These are phyloP conservation scores for Solanum bulbocastanum DNA, from an alignment of 257 asterid genomes.

Conservation along the genomic window DNA sequence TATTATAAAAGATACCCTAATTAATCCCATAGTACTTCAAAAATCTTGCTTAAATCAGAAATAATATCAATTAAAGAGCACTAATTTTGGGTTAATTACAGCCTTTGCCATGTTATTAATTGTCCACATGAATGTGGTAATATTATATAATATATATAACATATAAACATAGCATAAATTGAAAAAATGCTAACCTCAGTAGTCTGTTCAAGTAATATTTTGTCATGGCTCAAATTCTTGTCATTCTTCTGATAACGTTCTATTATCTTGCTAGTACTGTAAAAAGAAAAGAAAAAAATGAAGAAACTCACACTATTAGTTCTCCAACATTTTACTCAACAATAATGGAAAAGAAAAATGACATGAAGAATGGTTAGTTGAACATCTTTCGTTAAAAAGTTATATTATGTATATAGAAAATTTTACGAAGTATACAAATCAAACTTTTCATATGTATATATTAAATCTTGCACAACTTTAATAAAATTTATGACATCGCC, in stretches of 20 bases:
- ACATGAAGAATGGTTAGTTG: not conserved
- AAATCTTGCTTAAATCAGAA: too few species aligned
- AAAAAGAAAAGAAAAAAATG: not conserved
- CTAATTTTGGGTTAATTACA: too few species aligned
- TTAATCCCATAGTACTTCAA: too few species aligned
- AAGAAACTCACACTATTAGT: not conserved
- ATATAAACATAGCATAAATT: not conserved
- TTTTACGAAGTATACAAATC: not conserved
- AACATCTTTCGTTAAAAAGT: not conserved
- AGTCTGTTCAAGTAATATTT: not conserved
- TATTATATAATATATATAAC: not conserved
- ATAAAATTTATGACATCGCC: not conserved
- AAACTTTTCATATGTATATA: too few species aligned
- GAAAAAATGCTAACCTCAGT: conserved; percentile 17
- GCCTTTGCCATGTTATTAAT: too few species aligned
- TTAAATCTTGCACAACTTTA: not conserved
- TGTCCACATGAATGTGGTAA: too few species aligned
- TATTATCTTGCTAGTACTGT: conserved; percentile 20
- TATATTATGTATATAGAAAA: not conserved
- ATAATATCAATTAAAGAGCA: too few species aligned
- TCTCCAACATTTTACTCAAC: not conserved
- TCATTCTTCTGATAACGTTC: conserved; percentile 26
- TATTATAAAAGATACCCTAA: too few species aligned
- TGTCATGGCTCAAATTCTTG: conserved; percentile 2
- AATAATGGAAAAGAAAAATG: not conserved